Evolutionary conservation across 2,329 filamentous ascomycete genomes (phyloP).

Genomic region (Diaporthe vaccinii): DNA sequence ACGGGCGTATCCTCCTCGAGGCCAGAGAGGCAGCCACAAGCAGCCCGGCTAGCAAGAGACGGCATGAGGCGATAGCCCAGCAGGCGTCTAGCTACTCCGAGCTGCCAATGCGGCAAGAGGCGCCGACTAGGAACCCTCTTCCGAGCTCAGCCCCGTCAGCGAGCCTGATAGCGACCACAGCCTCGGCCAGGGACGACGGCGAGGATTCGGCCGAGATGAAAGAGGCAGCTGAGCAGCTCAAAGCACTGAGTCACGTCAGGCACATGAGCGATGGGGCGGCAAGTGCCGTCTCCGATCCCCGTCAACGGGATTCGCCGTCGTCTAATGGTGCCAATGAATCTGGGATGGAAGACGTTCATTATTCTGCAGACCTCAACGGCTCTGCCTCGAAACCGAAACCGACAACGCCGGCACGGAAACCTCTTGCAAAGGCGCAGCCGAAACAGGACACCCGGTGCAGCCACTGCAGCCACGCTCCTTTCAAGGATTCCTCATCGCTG

Average conservation of each 20-base stretch:
- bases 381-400: slow-evolving; percentile 57
- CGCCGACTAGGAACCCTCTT: slow-evolving; percentile 40
- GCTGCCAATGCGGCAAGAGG: slow-evolving; percentile 43
- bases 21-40: slow-evolving; percentile 61
- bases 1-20: slow-evolving; percentile 69
- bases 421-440: slow-evolving; percentile 60
- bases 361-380: slow-evolving; percentile 51
- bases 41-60: slow-evolving; percentile 48
- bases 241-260: slow-evolving; percentile 74
- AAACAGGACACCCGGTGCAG: slow-evolving; percentile 74
- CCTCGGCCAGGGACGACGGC: slow-evolving; percentile 59
- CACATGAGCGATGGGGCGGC: slow-evolving; percentile 63
- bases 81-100: slow-evolving; percentile 43
- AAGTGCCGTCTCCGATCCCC: slow-evolving; percentile 38
- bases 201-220: slow-evolving; percentile 79
- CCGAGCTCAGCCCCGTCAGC: slow-evolving; percentile 34
- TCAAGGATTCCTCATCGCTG: slow-evolving; percentile 76
- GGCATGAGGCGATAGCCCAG: slow-evolving; percentile 41
- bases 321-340: slow-evolving; percentile 57
- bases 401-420: slow-evolving; percentile 53
- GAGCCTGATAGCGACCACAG: slow-evolving; percentile 17
- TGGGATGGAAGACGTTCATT: slow-evolving; percentile 55
- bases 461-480: slow-evolving; percentile 74
- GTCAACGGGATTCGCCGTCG: slow-evolving; percentile 52
- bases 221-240: slow-evolving; percentile 76